phyloP scores from a whole-genome alignment of 345 rosid species.

The Sisymbrium altissimum region DNA sequence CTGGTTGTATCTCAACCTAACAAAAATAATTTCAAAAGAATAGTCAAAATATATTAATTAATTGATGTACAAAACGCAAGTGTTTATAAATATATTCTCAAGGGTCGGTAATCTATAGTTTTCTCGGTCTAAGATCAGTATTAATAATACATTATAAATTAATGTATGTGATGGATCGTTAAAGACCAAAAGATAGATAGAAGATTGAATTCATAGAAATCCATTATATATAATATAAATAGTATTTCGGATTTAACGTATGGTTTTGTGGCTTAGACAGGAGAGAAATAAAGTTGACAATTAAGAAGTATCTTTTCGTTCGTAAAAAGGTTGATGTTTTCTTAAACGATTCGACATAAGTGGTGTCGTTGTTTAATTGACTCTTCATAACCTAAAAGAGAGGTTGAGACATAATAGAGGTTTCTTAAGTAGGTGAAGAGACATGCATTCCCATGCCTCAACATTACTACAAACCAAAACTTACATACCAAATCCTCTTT shows the following conservation, averaged over 20 bases:
- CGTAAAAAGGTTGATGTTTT: neutral
- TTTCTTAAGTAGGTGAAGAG: conserved; percentile 9
- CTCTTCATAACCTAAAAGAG: conserved; percentile 22
- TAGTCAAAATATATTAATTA: neutral
- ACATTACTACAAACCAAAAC: conserved; percentile 26
- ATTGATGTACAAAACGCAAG: neutral
- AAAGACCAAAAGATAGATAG: neutral
- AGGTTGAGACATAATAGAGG: conserved; percentile 17
- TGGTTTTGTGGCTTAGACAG: neutral
- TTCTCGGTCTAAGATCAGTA: neutral
- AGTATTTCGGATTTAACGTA: neutral
- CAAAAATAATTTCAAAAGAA: neutral
- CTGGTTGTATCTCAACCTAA: conserved; percentile 16
- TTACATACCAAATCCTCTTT: conserved; percentile 10
- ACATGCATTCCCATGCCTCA: conserved; percentile 31
- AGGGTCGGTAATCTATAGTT: neutral
- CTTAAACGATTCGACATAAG: conserved; percentile 16
- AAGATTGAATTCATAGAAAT: neutral
- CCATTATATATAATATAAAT: neutral
- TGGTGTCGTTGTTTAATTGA: conserved; percentile 22
- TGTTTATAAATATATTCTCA: neutral
- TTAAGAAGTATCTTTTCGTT: neutral
- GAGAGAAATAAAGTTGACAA: neutral
- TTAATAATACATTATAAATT: neutral
- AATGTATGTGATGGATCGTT: neutral